Base-by-base conservation (phyloP, 2,329 filamentous ascomycete genomes). In the Pestalotiopsis sp. region DNA sequence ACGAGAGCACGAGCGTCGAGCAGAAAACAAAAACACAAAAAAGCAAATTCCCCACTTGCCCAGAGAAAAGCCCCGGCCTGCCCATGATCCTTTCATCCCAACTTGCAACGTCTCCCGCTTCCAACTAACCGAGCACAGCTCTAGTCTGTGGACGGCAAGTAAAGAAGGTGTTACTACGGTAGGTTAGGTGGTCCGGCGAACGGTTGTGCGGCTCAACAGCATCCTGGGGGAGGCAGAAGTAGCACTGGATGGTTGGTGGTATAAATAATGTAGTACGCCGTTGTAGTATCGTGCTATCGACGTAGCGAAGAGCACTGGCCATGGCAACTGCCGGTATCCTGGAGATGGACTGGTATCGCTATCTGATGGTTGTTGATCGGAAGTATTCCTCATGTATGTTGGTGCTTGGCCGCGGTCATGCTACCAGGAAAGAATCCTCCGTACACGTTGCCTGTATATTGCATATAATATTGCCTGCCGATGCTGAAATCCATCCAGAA, bases 71-170 rank as follows among this genome's bases (percentile, higher is more conserved):
- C 59, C 49, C 11, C 11, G 23, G 17, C 41, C 63, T 40, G 20
- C 17, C 45, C 45, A 52, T 23, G 63, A 20, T 56, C 63, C 63
- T 56, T 57, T 66, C 63, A 58, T 66, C 63, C 63, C 63, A 66
- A 66, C 45, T 52, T 66, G 63, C 45, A 66, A 66, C 41, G 25
- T 23, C 14, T 38, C 31, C 20, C 25, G 41, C 49, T 56, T 36
- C 23, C 27, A 57, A 7, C 41, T 36, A 58, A 40, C 25, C 23
- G 38, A 49, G 36, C 25, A 13, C 20, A 65, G 45, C n/a, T 52
- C 45, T 52, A 52, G 45, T 52, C 45, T 9, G 17, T 52, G 45
- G 45, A 52, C 45, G 45, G 45, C 45, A 52, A 23, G 45, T 52
- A 52, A n/a, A n/a, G 17, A 52, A 52, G 45, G 31, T 36, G 31